phyloP scores from a whole-genome alignment of 108 stramenopile genomes.

The Skeletonema potamos region DNA sequence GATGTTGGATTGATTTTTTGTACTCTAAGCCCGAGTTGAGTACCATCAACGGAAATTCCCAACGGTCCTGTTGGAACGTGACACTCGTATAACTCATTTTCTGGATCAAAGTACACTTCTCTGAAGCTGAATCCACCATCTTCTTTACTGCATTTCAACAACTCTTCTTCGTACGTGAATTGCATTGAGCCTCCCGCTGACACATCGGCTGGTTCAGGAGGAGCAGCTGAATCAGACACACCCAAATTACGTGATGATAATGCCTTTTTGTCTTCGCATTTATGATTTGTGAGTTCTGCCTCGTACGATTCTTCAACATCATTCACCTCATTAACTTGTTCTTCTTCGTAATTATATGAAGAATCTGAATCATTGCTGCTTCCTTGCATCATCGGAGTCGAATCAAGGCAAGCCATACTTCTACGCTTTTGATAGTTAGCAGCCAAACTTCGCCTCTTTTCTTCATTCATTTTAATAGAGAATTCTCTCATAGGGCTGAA shows the following conservation, averaged over 20 bases:
- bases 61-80: constrained; percentile 33
- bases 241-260: no score
- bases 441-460: background rate
- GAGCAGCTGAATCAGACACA: no score
- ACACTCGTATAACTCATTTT: constrained; percentile 46
- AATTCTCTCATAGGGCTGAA: background rate
- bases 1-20: constrained; percentile 34
- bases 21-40: constrained; percentile 29
- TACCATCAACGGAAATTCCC: constrained; percentile 35
- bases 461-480: background rate
- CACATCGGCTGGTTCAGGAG: no score
- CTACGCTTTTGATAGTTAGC: background rate
- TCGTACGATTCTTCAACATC: background rate
- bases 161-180: constrained; percentile 26
- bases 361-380: background rate
- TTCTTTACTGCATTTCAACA: background rate
- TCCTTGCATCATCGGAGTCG: background rate
- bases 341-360: background rate
- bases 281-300: background rate
- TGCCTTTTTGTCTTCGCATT: no score
- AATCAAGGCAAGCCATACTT: background rate
- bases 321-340: background rate
- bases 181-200: background rate
- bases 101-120: constrained; percentile 26
- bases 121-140: constrained; percentile 23